A percentile compares a stretch with the other conserved stretches of the same genome.
Conservation (phyloP, 2,329 filamentous ascomycete genomes). For the Lachnellula suecica region DNA sequence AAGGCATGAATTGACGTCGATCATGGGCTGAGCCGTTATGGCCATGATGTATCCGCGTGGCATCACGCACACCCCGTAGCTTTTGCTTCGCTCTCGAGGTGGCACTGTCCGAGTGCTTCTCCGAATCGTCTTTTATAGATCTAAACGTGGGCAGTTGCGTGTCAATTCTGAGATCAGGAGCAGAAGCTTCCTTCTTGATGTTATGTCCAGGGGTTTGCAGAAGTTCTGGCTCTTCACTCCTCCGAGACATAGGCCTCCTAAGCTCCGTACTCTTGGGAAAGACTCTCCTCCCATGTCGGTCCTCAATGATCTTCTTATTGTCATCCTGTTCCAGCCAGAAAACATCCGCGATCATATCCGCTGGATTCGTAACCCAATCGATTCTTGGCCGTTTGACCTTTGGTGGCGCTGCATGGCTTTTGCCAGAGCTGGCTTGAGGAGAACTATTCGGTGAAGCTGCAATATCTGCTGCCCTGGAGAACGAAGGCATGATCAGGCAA, state of each 20-base stretch:
- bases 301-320: conserved; percentile 80
- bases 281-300: conserved; percentile 72
- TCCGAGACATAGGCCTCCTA: conserved; percentile 34
- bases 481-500: conserved; percentile 42
- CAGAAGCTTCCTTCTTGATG: conserved; percentile 14
- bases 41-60: conserved; percentile 52
- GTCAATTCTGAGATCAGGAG: conserved; percentile 27
- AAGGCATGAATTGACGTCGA: conserved; percentile 52
- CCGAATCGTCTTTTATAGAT: conserved; percentile 26
- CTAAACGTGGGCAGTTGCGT: conserved; percentile 34
- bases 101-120: conserved; percentile 44
- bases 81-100: conserved; percentile 61
- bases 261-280: conserved; percentile 50
- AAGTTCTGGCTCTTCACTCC: conserved; percentile 29
- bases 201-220: conserved; percentile 13
- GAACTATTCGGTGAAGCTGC: conserved; percentile 30
- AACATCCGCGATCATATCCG: conserved; percentile 84
- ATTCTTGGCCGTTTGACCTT: conserved; percentile 73
- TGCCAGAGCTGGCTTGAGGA: conserved; percentile 40
- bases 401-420: conserved; percentile 30
- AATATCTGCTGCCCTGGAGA: conserved; percentile 31
- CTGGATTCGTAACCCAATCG: conserved; percentile 82
- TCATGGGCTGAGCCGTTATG: conserved; percentile 52
- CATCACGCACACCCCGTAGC: conserved; percentile 52
- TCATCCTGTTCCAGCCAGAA: conserved; percentile 85